Evolutionary conservation across 352 stramenopile species (phyloP), one percentile per base, ranked within the genome.

Genomic region (Globisporangium spinosum): DNA sequence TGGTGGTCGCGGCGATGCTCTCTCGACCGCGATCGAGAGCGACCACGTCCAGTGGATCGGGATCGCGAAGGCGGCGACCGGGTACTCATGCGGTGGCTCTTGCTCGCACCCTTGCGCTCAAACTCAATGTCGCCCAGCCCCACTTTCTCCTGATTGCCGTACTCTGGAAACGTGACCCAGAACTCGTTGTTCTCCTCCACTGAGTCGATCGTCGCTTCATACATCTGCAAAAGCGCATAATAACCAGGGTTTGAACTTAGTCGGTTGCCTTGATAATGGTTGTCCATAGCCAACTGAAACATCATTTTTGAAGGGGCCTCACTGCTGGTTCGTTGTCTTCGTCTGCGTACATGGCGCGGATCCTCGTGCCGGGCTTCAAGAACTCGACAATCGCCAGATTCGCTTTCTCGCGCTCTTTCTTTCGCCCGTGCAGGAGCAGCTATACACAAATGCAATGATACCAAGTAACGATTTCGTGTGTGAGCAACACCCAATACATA

Each of bases 91-190:
- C 58, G 53, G 38, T 45, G 38, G 22, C 47, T 53, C 57, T 67
- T 68, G 10, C 57, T 67, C 53, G 67, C 20, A 3, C 23, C n/a
- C 22, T 70, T 69, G 58, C 73, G 71, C 20, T 79, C 73, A 60
- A 97, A 90, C 79, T 98, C 89, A 64, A 99, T 97, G 67, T 99
- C 96, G 20, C 97, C 97, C 15, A 99, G 75, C 20, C 77, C 76
- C 8, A 99, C 89, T 60, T 97, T 94, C 69, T 98, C 96, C 20
- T 83, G 90, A 75, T 99, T 99, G 34, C 96, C 97, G 81, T 99
- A 99, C 72, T 98, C 94, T 4, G 95, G 89, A 75, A 99, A 99
- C 10, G 94, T 97, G 73, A 90, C 87, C 87, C 83, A 93, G 58
- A 81, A 95, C 61, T 89, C 51, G 63, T 93, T 79, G 64, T 78